A percentile compares a stretch with the other conserved stretches of the same genome.
Evolutionary conservation across 2,329 filamentous ascomycete species (phyloP).

Genomic region (Diaporthe citriasiana): DNA sequence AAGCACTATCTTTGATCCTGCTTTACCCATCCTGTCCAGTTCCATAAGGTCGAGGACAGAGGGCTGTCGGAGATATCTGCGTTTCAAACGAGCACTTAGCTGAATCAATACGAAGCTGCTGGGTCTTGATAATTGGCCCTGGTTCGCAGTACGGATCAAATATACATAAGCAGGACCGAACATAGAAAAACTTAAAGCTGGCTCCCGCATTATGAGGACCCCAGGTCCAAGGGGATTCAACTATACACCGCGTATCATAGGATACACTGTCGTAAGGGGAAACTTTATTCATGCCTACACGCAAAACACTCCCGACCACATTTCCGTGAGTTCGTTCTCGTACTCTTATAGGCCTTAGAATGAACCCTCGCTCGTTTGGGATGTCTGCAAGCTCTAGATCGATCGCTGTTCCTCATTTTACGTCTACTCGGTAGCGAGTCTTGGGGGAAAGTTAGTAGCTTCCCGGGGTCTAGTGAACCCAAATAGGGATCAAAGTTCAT

Average conservation of each 20-base stretch:
- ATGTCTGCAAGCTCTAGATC: slow-evolving; percentile 20
- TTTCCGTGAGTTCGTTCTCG: background rate
- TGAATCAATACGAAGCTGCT: background rate
- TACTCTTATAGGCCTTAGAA: background rate
- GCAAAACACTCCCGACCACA: background rate
- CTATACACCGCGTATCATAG: background rate
- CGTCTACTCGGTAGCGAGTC: background rate
- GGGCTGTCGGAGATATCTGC: background rate
- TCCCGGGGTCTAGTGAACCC: background rate
- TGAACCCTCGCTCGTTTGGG: background rate
- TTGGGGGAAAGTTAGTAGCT: background rate
- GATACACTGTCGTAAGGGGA: background rate
- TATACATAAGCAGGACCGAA: background rate
- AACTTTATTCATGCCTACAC: background rate
- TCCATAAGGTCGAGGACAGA: background rate
- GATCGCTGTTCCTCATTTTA: background rate
- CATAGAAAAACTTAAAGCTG: background rate
- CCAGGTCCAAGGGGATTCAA: background rate
- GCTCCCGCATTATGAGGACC: background rate
- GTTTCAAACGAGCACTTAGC: background rate
- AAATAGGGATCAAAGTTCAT: slow-evolving; percentile 7
- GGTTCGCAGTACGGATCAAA: background rate
- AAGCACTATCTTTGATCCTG: background rate
- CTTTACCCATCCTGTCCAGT: background rate
- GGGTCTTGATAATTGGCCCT: background rate